Conservation (phyloP, 2,329 filamentous ascomycete genomes). For the Teratosphaeria zuluensis region DNA sequence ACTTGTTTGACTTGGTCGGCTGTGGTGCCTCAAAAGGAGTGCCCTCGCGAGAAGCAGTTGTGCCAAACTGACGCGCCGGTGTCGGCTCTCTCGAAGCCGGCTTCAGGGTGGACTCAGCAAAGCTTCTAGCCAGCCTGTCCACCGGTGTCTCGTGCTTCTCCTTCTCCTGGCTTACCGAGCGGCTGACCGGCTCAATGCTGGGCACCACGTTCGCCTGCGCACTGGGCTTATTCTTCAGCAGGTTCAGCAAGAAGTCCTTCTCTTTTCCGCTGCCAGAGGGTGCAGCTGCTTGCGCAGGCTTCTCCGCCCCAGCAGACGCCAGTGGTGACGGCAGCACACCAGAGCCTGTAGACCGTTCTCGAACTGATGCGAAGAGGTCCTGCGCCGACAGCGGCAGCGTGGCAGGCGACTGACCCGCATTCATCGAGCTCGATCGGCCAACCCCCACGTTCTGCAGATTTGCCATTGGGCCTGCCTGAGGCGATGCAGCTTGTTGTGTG, state of each 20-base stretch:
- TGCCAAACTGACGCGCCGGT: conserved; percentile 22
- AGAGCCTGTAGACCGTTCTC: conserved; percentile 34
- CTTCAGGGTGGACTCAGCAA: conserved; percentile 36
- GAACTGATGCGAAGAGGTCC: conserved; percentile 48
- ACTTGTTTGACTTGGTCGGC: conserved; percentile 38
- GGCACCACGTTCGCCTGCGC: conserved; percentile 25
- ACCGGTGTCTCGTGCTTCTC: conserved; percentile 18
- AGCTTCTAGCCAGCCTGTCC: conserved; percentile 35
- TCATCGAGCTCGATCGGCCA: conserved; percentile 3
- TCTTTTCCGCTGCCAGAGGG: conserved; percentile 45
- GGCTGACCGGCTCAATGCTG: conserved; percentile 2
- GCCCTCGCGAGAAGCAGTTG: conserved; percentile 14
- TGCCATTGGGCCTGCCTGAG: conserved; percentile 22
- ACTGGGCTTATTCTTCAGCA: conserved; percentile 58
- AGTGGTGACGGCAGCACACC: conserved; percentile 23
- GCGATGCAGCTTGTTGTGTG: conserved; percentile 26
- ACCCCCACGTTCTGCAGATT: conserved; percentile 26
- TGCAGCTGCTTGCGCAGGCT: conserved; percentile 6
- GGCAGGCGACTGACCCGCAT: neutral
- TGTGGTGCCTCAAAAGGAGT: conserved; percentile 31
- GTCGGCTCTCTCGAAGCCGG: conserved; percentile 22
- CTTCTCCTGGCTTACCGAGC: conserved; percentile 3
- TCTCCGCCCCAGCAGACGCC: conserved; percentile 18
- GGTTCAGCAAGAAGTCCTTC: conserved; percentile 73
- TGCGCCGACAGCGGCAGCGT: conserved; percentile 40